These are phyloP conservation scores for Wallacemonas sp. DNA, from an alignment of 208 protist genomes.

Conservation along the genomic window DNA sequence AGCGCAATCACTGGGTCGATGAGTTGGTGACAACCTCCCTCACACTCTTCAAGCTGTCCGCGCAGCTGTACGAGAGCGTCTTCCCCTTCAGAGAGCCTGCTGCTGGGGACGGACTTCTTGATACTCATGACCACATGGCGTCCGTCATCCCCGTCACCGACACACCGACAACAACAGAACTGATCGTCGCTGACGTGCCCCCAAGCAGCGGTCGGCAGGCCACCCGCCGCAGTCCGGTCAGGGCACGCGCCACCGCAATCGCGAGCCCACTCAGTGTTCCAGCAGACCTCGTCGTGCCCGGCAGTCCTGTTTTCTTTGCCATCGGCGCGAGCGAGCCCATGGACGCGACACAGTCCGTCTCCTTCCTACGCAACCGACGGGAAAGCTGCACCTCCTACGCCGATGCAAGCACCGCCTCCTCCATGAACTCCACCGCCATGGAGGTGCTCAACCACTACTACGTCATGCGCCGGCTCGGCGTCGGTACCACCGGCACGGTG, in stretches of 20 bases:
- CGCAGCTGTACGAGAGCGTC: conserved; percentile 9
- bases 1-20: conserved; percentile 8
- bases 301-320: too few species aligned
- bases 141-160: not conserved
- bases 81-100: not conserved
- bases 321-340: too few species aligned
- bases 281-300: too few species aligned
- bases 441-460: conserved; percentile 68
- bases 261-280: too few species aligned
- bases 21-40: conserved; percentile 13
- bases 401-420: conserved; percentile 19
- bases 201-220: not conserved
- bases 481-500: conserved; percentile 40
- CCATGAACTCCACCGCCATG: conserved; percentile 14
- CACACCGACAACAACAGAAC: not conserved
- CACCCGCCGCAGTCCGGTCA: not conserved
- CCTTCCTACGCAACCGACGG: conserved; percentile 14
- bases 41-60: conserved; percentile 22
- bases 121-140: not conserved
- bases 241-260: too few species aligned
- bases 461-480: conserved; percentile 36
- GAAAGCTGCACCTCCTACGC: conserved; percentile 8
- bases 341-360: too few species aligned
- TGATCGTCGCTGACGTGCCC: not conserved
- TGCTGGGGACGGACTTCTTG: not conserved